Conservation (phyloP, 1,139 yeast species). For the Saccharomyces hybrid region DNA sequence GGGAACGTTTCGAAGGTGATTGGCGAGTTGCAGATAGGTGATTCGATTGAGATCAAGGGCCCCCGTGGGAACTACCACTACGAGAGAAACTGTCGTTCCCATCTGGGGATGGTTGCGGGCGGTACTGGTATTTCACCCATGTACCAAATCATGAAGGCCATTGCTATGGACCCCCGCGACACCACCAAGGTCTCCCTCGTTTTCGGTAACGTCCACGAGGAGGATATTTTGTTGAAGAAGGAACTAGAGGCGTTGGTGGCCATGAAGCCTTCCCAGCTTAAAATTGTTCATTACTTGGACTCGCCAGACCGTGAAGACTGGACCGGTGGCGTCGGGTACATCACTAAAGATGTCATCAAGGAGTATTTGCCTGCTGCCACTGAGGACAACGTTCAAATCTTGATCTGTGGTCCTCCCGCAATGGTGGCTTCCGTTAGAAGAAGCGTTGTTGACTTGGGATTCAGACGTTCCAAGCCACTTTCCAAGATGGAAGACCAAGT, state of each 20-base stretch:
- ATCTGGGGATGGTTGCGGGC: conserved; percentile 65
- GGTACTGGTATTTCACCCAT: conserved; percentile 96
- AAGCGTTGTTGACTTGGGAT: conserved; percentile 73
- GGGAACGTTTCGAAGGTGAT: conserved; percentile 83
- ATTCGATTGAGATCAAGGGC: conserved; percentile 68
- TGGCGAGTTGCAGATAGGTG: conserved; percentile 61
- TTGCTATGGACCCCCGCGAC: conserved; percentile 57
- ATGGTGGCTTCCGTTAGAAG: conserved; percentile 76
- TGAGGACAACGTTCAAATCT: conserved; percentile 51
- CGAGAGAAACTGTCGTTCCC: conserved; percentile 46
- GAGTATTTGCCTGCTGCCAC: conserved; percentile 48
- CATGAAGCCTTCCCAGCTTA: conserved; percentile 56
- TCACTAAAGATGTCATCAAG: conserved; percentile 68
- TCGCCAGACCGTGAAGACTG: conserved; percentile 49
- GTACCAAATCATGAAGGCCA: conserved; percentile 79
- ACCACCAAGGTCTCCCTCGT: conserved; percentile 54
- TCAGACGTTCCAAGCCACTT: conserved; percentile 79
- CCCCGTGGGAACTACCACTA: conserved; percentile 91
- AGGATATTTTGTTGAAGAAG: conserved; percentile 70
- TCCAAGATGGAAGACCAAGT: conserved; percentile 91
- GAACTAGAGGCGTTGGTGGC: conserved; percentile 69
- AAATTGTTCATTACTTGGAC: conserved; percentile 69
- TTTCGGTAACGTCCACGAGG: conserved; percentile 72
- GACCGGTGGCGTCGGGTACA: conserved; percentile 77
- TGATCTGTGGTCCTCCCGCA: conserved; percentile 94